Conservation (phyloP, 1,284 basidiomycete genomes). For the Cronartium quercuum region DNA sequence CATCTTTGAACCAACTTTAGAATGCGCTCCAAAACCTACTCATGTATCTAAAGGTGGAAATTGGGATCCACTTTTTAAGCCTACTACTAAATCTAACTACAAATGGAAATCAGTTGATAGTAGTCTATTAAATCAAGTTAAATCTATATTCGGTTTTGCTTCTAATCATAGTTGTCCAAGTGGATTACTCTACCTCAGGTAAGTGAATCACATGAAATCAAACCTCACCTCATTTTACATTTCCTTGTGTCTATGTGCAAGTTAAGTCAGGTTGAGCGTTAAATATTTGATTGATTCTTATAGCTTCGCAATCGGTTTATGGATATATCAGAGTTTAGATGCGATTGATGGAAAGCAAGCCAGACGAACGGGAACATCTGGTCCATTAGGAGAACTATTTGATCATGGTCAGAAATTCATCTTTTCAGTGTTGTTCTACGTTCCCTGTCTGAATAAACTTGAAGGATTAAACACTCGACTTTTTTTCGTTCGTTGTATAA, state of each 20-base stretch:
- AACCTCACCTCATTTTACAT: conserved; percentile 79
- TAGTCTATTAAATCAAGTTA: not conserved
- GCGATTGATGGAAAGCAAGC: conserved; percentile 90
- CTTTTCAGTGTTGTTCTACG: conserved; percentile 1
- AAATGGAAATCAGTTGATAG: not conserved
- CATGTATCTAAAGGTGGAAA: conserved; percentile 42
- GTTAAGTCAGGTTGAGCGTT: not conserved
- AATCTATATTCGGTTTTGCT: conserved; percentile 6
- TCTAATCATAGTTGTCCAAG: conserved; percentile 24
- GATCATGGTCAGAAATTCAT: conserved; percentile 66
- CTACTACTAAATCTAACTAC: not conserved
- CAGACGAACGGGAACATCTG: conserved; percentile 86
- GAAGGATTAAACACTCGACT: not conserved
- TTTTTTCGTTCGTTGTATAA: not conserved
- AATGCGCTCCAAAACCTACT: conserved; percentile 23
- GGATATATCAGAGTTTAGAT: conserved; percentile 84
- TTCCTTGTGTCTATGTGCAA: conserved; percentile 54
- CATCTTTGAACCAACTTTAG: conserved; percentile 25
- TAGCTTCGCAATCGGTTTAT: conserved; percentile 83
- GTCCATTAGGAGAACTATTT: conserved; percentile 91
- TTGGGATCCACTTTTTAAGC: conserved; percentile 46
- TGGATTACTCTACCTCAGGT: conserved; percentile 35
- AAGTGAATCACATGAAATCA: conserved; percentile 41
- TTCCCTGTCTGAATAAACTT: conserved; percentile 1
- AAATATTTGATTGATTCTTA: conserved; percentile 13